A percentile compares a stretch with the other conserved stretches of the same genome.
Conservation (phyloP, 331 rosid genomes). For the Arachis monticola region DNA sequence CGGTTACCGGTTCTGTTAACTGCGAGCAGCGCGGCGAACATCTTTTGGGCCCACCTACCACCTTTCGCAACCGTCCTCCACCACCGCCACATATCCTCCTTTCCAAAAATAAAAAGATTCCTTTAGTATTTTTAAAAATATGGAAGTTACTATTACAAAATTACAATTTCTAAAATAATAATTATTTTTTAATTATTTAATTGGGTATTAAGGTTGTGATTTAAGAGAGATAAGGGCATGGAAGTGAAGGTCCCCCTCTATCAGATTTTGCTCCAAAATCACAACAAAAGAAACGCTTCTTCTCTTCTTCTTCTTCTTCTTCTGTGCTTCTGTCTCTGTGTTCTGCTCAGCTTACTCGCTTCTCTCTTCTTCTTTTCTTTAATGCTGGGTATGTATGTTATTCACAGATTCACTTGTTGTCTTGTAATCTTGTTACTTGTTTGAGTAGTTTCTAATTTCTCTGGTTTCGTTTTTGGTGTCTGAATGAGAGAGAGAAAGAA, state of each 20-base stretch:
- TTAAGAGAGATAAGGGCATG: slow-evolving; percentile 59
- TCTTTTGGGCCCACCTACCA: slow-evolving; percentile 36
- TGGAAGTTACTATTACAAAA: neutral
- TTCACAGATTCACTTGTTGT: too few species aligned
- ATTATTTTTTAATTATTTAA: slow-evolving; percentile 27
- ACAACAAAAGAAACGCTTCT: slow-evolving; percentile 45
- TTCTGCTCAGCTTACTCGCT: too few species aligned
- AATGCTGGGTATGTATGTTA: too few species aligned
- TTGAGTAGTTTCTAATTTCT: too few species aligned
- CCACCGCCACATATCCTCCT: slow-evolving; percentile 16
- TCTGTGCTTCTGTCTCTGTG: too few species aligned
- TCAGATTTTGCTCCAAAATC: slow-evolving; percentile 57
- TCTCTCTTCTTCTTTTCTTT: too few species aligned
- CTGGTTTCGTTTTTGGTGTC: too few species aligned
- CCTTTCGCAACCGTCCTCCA: slow-evolving; percentile 44
- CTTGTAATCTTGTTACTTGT: too few species aligned
- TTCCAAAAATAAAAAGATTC: neutral
- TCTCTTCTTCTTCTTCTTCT: slow-evolving; percentile 17
- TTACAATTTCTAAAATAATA: too few species aligned
- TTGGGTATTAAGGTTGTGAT: slow-evolving; percentile 40
- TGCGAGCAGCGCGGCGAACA: slow-evolving; percentile 39
- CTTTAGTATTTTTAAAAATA: neutral
- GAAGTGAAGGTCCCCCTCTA: slow-evolving; percentile 41
- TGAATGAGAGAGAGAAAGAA: too few species aligned
- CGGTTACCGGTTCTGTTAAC: slow-evolving; percentile 47